These are phyloP conservation scores for Brassica nigra DNA, from an alignment of 345 rosid genomes.

Conservation along the genomic window DNA sequence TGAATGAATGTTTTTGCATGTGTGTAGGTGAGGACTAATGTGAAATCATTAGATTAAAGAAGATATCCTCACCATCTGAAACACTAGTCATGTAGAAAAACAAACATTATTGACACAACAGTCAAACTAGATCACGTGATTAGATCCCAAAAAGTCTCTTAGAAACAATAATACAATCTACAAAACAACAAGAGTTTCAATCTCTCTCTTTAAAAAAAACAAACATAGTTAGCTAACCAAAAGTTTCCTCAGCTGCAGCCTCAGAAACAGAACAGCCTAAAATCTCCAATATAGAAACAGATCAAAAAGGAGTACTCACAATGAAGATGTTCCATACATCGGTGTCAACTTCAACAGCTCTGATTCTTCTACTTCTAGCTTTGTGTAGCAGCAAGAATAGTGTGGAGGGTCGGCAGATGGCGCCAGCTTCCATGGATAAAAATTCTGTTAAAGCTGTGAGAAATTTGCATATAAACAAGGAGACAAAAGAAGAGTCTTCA, in stretches of 20 bases:
- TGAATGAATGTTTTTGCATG: slow-evolving; percentile 1
- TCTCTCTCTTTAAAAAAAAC: not conserved
- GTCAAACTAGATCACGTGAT: slow-evolving; percentile 44
- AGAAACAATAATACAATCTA: slow-evolving; percentile 20
- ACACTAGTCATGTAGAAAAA: slow-evolving; percentile 11
- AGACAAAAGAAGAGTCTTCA: not conserved
- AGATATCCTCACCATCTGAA: slow-evolving; percentile 10
- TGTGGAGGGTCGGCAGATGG: not conserved
- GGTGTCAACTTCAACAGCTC: slow-evolving; percentile 25
- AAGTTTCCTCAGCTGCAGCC: not conserved
- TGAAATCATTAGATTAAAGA: slow-evolving; percentile 4
- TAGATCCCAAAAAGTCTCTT: slow-evolving; percentile 33
- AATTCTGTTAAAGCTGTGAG: not conserved
- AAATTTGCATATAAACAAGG: not conserved
- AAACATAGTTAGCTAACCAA: slow-evolving; percentile 7
- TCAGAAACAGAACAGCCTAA: slow-evolving; percentile 24
- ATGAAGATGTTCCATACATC: slow-evolving; percentile 52
- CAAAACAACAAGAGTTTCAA: slow-evolving; percentile 9
- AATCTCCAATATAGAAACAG: slow-evolving; percentile 14
- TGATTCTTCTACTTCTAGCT: not conserved
- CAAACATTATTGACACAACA: slow-evolving; percentile 28
- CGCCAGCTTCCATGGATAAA: not conserved
- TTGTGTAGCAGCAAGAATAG: not conserved
- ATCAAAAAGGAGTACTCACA: slow-evolving; percentile 28
- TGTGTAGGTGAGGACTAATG: slow-evolving; percentile 12